phyloP scores from a whole-genome alignment of 2,329 filamentous ascomycete genomes.

The Lecanicillium sp. region DNA sequence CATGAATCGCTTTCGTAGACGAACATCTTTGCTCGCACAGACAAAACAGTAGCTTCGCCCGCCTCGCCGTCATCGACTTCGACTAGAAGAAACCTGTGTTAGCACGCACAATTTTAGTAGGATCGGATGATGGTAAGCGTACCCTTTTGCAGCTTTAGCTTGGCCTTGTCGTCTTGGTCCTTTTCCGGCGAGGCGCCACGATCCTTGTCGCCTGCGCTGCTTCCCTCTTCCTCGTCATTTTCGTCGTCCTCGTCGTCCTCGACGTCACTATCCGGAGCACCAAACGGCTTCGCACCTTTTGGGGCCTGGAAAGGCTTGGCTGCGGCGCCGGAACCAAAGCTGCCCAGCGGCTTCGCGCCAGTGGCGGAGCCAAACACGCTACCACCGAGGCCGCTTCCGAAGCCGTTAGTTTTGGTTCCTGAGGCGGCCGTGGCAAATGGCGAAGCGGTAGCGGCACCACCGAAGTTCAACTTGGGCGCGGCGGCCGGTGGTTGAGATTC shows the following conservation, averaged over 20 bases:
- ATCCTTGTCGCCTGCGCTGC: slow-evolving; percentile 43
- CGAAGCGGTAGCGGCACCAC: slow-evolving; percentile 34
- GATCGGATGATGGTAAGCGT: slow-evolving; percentile 26
- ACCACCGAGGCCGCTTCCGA: slow-evolving; percentile 38
- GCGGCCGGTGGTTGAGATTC: slow-evolving; percentile 23
- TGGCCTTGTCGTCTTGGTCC: slow-evolving; percentile 50
- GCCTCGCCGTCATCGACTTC: slow-evolving; percentile 81
- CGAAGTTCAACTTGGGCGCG: slow-evolving; percentile 46
- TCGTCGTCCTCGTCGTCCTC: slow-evolving; percentile 41
- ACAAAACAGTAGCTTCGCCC: slow-evolving; percentile 68
- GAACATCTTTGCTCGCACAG: slow-evolving; percentile 79
- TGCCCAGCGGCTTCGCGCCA: slow-evolving; percentile 46
- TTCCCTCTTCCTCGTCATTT: slow-evolving; percentile 33
- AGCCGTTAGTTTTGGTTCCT: slow-evolving; percentile 39
- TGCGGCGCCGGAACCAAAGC: slow-evolving; percentile 61
- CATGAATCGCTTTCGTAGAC: slow-evolving; percentile 68
- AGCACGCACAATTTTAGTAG: slow-evolving; percentile 16
- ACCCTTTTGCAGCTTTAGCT: slow-evolving; percentile 64
- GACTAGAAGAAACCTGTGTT: slow-evolving; percentile 44
- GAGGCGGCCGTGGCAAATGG: slow-evolving; percentile 42
- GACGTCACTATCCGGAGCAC: slow-evolving; percentile 63
- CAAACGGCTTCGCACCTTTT: slow-evolving; percentile 68
- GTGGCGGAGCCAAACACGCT: slow-evolving; percentile 40
- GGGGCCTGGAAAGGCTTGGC: slow-evolving; percentile 41
- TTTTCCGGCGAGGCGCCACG: slow-evolving; percentile 43